Evolutionary conservation across 2,329 filamentous ascomycete species (phyloP).

Genomic region (Ploettnerulaceae sp.): DNA sequence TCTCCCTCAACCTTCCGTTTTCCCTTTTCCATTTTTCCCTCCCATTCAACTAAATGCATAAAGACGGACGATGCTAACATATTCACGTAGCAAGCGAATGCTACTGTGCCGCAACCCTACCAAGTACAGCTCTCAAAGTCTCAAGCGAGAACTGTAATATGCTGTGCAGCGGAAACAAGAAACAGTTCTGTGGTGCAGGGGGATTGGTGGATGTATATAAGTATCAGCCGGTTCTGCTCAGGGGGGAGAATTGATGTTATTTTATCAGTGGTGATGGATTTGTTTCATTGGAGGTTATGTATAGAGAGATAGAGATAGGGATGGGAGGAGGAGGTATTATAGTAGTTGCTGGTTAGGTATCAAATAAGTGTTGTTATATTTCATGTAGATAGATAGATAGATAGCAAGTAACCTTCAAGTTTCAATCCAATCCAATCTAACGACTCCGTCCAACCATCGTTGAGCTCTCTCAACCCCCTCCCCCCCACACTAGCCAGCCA

Average conservation of each 20-base stretch:
- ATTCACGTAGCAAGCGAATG: slow-evolving; percentile 23
- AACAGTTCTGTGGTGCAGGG: slow-evolving; percentile 32
- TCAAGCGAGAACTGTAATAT: slow-evolving; percentile 22
- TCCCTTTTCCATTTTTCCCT: no score
- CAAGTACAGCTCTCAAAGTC: slow-evolving; percentile 16
- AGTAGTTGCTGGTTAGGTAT: neutral
- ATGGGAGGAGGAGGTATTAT: neutral
- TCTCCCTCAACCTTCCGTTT: no score
- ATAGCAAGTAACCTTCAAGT: neutral
- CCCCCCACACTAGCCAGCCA: no score
- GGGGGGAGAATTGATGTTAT: no score
- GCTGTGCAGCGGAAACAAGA: slow-evolving; percentile 27
- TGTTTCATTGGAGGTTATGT: no score
- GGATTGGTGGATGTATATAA: slow-evolving; percentile 22
- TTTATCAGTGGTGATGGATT: no score
- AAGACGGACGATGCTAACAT: no score
- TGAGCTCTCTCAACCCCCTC: no score
- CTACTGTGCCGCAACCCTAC: slow-evolving; percentile 33
- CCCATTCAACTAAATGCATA: neutral
- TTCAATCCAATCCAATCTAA: no score
- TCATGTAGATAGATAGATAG: neutral
- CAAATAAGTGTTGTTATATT: neutral
- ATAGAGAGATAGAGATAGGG: slow-evolving; percentile 3
- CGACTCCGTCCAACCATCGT: no score
- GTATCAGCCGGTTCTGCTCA: neutral